Percentiles rank a stretch among this genome's conserved stretches.
These are phyloP conservation scores for Nadsonia commutata DNA, from an alignment of 1,139 yeast genomes.

Conservation along the genomic window DNA sequence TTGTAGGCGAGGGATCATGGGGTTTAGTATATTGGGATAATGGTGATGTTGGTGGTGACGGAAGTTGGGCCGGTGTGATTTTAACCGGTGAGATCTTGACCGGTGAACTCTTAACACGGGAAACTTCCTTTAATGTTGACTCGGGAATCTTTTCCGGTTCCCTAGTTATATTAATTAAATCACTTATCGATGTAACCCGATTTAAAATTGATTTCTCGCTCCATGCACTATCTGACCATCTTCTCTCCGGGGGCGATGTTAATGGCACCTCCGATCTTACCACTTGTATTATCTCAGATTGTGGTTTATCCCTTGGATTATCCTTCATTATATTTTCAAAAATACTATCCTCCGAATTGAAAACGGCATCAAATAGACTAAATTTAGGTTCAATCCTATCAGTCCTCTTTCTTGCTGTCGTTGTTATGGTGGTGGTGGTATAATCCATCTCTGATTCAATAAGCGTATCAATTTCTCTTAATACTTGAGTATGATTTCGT, in stretches of 20 bases:
- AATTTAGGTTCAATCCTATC: no score
- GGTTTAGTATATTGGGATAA: constrained; percentile 11
- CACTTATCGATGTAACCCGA: neutral
- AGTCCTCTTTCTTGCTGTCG: no score
- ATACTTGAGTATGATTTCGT: constrained; percentile 2
- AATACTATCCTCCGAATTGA: neutral
- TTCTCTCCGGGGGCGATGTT: no score
- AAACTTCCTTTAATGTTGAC: no score
- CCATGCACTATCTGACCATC: no score
- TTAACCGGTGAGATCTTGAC: no score
- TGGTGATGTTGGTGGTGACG: constrained; percentile 10
- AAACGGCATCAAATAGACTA: constrained; percentile 1
- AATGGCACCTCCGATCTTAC: no score
- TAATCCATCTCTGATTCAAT: no score
- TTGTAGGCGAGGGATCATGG: constrained; percentile 2
- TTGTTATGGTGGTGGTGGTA: no score
- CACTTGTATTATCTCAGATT: no score
- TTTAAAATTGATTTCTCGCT: no score
- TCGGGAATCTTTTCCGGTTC: neutral
- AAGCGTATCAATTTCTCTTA: constrained; percentile 9
- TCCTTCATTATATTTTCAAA: neutral
- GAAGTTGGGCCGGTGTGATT: neutral
- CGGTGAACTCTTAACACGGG: no score
- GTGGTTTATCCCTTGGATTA: neutral
- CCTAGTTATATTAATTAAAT: neutral